These are phyloP conservation scores for Paracamarosporium sp. DNA, from an alignment of 2,329 filamentous ascomycete genomes.

Conservation along the genomic window DNA sequence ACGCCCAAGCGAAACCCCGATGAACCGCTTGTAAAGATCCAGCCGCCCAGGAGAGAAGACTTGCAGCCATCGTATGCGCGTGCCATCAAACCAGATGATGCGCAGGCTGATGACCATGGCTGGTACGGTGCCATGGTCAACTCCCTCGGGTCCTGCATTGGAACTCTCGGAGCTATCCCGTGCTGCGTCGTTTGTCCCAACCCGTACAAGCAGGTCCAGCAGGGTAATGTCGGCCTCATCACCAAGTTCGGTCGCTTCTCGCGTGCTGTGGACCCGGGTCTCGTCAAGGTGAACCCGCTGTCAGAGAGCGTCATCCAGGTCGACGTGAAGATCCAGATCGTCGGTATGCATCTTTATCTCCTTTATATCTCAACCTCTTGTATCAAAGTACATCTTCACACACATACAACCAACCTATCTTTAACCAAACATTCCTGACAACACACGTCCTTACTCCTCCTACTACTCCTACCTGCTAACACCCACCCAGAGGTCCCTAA, in stretches of 20 bases:
- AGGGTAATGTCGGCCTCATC: conserved; percentile 94
- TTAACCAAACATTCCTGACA: too few species aligned
- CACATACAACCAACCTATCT: too few species aligned
- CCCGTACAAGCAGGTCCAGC: conserved; percentile 89
- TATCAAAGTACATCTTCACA: too few species aligned
- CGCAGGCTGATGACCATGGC: conserved; percentile 74
- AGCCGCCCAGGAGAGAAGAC: conserved; percentile 82
- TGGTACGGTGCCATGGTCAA: conserved; percentile 94
- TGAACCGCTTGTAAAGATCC: conserved; percentile 63
- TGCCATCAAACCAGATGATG: conserved; percentile 65
- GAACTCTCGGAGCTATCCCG: conserved; percentile 83
- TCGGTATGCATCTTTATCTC: conserved; percentile 56
- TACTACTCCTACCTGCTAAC: conserved; percentile 9
- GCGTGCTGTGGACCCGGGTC: conserved; percentile 92
- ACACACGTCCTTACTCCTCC: too few species aligned
- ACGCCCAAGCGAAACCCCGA: conserved; percentile 13
- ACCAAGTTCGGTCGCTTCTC: conserved; percentile 96
- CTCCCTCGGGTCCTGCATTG: conserved; percentile 74
- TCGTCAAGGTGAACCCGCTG: conserved; percentile 96
- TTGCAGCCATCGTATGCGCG: conserved; percentile 83
- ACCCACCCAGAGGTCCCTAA: conserved; percentile 75
- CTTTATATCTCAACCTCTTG: not conserved
- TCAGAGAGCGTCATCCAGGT: conserved; percentile 89
- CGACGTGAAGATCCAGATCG: conserved; percentile 99
- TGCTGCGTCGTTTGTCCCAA: conserved; percentile 94